These are phyloP conservation scores for Thalassiosira oceanica DNA, from an alignment of 352 stramenopile species.

Conservation along the genomic window DNA sequence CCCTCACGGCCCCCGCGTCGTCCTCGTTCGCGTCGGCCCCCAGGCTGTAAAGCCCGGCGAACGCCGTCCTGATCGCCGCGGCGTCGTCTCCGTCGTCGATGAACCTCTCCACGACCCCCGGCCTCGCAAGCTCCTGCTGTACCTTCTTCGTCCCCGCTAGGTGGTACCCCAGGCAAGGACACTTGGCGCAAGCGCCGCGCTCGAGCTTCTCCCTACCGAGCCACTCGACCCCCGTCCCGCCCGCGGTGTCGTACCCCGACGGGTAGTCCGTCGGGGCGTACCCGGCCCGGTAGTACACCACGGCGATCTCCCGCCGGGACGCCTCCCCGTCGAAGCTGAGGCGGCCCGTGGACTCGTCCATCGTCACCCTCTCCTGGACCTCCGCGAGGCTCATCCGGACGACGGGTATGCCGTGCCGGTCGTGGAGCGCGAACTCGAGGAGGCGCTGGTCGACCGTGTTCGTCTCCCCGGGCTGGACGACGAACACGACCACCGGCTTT, in stretches of 20 bases:
- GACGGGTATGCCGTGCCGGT: slow-evolving; percentile 62
- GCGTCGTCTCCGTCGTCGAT: slow-evolving; percentile 74
- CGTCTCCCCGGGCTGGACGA: slow-evolving; percentile 78
- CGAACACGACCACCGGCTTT: slow-evolving; percentile 81
- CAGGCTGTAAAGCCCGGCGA: slow-evolving; percentile 93
- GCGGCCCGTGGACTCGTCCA: slow-evolving; percentile 43
- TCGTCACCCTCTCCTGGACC: slow-evolving; percentile 27
- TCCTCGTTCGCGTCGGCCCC: slow-evolving; percentile 84
- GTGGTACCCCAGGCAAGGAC: slow-evolving; percentile 93
- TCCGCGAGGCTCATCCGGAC: slow-evolving; percentile 63
- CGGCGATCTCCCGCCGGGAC: slow-evolving; percentile 69
- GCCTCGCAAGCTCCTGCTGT: slow-evolving; percentile 91
- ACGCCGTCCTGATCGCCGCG: slow-evolving; percentile 84
- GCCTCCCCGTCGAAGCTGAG: slow-evolving; percentile 15
- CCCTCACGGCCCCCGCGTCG: slow-evolving; percentile 63
- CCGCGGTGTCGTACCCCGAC: slow-evolving; percentile 54
- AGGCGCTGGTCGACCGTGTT: slow-evolving; percentile 81
- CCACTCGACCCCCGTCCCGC: slow-evolving; percentile 84
- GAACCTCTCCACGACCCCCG: slow-evolving; percentile 87
- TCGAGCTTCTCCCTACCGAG: slow-evolving; percentile 87
- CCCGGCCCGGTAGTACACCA: slow-evolving; percentile 93
- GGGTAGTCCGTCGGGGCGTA: slow-evolving; percentile 97
- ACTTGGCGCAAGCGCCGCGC: slow-evolving; percentile 91
- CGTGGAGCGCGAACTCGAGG: slow-evolving; percentile 70
- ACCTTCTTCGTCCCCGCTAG: slow-evolving; percentile 98